Evolutionary conservation across 306 rosid genomes (phyloP).

Genomic region (Dalbergia oliveri): DNA sequence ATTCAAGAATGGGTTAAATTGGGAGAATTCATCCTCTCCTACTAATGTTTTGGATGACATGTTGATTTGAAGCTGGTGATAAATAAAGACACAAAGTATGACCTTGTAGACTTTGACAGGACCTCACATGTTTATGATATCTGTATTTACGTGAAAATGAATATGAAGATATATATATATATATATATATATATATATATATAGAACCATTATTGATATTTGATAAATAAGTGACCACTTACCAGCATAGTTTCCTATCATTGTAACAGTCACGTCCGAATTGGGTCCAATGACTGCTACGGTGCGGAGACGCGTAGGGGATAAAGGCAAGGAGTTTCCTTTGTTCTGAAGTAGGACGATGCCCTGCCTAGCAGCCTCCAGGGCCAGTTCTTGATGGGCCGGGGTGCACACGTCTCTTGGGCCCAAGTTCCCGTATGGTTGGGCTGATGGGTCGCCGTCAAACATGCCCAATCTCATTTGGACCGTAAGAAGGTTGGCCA

Average conservation of each 20-base stretch:
- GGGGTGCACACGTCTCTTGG: slow-evolving; percentile 68
- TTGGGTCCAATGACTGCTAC: slow-evolving; percentile 94
- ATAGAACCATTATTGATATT: too few relatives aligned
- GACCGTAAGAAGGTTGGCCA: slow-evolving; percentile 69
- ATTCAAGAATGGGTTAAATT: too few relatives aligned
- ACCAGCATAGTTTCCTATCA: slow-evolving; percentile 98
- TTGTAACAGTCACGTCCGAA: slow-evolving; percentile 79
- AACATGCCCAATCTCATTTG: slow-evolving; percentile 97
- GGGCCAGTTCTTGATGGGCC: slow-evolving; percentile 75
- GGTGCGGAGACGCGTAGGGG: slow-evolving; percentile 51
- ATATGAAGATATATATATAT: too few relatives aligned
- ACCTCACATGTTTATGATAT: too few relatives aligned
- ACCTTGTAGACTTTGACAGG: too few relatives aligned
- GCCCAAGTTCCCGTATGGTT: slow-evolving; percentile 72
- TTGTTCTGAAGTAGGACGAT: slow-evolving; percentile 73
- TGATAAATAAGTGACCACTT: background rate
- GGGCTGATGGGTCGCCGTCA: slow-evolving; percentile 74
- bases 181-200: too few relatives aligned
- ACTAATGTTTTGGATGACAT: too few relatives aligned
- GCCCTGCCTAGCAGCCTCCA: slow-evolving; percentile 86
- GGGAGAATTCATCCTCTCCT: too few relatives aligned
- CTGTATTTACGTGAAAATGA: too few relatives aligned
- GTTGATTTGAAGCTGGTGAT: too few relatives aligned
- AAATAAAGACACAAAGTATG: too few relatives aligned
- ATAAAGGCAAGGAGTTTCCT: slow-evolving; percentile 61